These are phyloP conservation scores for Lachnellula willkommii DNA, from an alignment of 2,329 filamentous ascomycete genomes.

Conservation along the genomic window DNA sequence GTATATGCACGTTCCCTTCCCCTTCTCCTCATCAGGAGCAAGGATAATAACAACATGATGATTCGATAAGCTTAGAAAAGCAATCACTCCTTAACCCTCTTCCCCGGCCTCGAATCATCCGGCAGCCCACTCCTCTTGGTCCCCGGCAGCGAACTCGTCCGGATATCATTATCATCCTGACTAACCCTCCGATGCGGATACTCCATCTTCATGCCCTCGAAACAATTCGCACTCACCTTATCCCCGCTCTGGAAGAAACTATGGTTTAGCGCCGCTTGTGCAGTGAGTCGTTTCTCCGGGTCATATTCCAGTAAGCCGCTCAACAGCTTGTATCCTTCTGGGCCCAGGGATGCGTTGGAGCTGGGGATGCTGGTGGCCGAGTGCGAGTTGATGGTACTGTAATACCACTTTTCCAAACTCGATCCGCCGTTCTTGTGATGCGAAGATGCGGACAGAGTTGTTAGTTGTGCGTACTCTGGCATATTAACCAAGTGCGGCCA, in stretches of 20 bases:
- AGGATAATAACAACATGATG: too few relatives aligned
- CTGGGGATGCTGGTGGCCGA: slow-evolving; percentile 45
- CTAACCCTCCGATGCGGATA: slow-evolving; percentile 89
- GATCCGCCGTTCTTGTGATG: slow-evolving; percentile 32
- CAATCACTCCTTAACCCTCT: slow-evolving; percentile 53
- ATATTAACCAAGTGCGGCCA: slow-evolving; percentile 83
- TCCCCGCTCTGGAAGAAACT: slow-evolving; percentile 74
- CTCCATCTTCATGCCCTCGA: slow-evolving; percentile 80
- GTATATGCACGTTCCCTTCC: not conserved
- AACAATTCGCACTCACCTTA: slow-evolving; percentile 75
- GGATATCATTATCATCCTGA: slow-evolving; percentile 92
- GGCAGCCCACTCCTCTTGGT: slow-evolving; percentile 84
- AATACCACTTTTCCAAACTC: slow-evolving; percentile 73
- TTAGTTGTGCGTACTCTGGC: slow-evolving; percentile 77
- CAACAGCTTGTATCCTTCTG: slow-evolving; percentile 77
- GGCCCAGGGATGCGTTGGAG: slow-evolving; percentile 51
- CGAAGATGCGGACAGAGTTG: slow-evolving; percentile 47
- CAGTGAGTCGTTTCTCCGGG: slow-evolving; percentile 80
- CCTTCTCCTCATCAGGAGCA: not conserved
- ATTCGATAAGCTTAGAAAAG: too few relatives aligned
- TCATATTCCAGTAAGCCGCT: slow-evolving; percentile 86
- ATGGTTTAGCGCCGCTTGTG: slow-evolving; percentile 81
- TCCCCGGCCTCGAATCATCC: slow-evolving; percentile 65
- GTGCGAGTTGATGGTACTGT: slow-evolving; percentile 59
- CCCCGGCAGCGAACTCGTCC: slow-evolving; percentile 81